Base-by-base conservation (phyloP, 345 rosid species). In the Hibiscus tridactylites region DNA sequence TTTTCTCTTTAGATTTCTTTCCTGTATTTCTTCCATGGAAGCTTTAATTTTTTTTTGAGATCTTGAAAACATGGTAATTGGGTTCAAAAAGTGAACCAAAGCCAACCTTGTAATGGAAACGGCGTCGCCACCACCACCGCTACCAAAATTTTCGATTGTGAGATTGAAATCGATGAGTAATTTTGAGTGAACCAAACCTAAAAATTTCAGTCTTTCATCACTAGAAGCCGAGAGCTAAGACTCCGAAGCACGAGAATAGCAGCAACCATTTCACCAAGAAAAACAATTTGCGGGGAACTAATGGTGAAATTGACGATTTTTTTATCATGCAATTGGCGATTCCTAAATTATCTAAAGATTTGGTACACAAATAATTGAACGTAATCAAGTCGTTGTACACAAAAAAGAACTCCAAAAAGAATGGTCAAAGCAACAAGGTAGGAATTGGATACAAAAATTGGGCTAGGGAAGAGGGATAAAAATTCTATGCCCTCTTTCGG, bases 331-430 rank as follows among this genome's bases (percentile, higher is more conserved):
- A 21, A 21, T 21, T 21, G 24, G 1, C 24, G 24, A 21, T 21
- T 1, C 84, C 79, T 77, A 65, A 85, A 70, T 86, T 88, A 58
- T 85, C 91, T 0, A 84, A 74, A 61, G 88, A 86, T 31, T 68
- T 79, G 73, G 74, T 89, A 52, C 81, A 68, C 21, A 90, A 83
- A 67, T 90, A 86, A 73, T 15, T 95, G 58, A 87, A 86, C 76
- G 82, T 87, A 13, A 86, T 94, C 31, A 93, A 84, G 76, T 95
- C 96, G 9, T 77, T 88, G 21, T 88, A 91, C 79, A 68, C 82
- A 29, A 9, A 88, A 75, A 81, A 21, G 24, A 78, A 81, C 2
- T 66, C 88, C 2, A 86, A 77, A 74, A 89, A 52, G 77, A 73
- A 75, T 28, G 31, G 26, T 46, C 80, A 61, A 42, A 77, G 31